Conservation (phyloP, 2,329 filamentous ascomycete genomes). For the Phialophora verrucosa region DNA sequence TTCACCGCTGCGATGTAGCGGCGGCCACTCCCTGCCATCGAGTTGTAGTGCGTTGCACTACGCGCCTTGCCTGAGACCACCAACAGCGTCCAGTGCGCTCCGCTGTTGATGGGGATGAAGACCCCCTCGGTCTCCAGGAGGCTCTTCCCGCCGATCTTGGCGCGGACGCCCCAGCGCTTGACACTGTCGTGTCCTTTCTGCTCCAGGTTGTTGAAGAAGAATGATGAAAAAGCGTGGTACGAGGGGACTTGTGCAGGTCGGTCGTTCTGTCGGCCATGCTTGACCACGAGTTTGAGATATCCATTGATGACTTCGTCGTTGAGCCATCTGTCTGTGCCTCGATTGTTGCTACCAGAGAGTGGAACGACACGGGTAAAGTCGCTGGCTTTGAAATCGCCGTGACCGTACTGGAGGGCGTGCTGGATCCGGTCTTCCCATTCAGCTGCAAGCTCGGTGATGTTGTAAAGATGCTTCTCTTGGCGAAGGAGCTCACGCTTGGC, state of each 20-base stretch:
- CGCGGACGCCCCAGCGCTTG: conserved; percentile 51
- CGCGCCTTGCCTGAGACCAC: conserved; percentile 51
- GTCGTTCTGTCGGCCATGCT: conserved; percentile 40
- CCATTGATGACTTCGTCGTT: conserved; percentile 56
- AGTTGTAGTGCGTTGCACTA: conserved; percentile 57
- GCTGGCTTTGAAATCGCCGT: conserved; percentile 27
- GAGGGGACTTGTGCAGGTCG: conserved; percentile 44
- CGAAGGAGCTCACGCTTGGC: conserved; percentile 35
- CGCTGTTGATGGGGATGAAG: conserved; percentile 55
- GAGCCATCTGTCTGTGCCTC: conserved; percentile 46
- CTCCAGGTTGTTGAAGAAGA: conserved; percentile 51
- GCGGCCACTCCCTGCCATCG: conserved; percentile 45
- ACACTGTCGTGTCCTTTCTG: conserved; percentile 49
- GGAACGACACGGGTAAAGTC: conserved; percentile 39
- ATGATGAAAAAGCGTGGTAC: conserved; percentile 53
- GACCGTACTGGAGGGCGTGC: conserved; percentile 38
- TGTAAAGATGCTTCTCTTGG: conserved; percentile 39
- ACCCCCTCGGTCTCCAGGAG: conserved; percentile 55
- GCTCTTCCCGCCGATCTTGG: conserved; percentile 53
- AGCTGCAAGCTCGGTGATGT: conserved; percentile 45
- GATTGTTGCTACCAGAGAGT: conserved; percentile 8
- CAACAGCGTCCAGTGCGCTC: conserved; percentile 56
- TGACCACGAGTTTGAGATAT: conserved; percentile 50
- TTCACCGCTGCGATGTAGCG: conserved; percentile 47
- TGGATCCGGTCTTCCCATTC: conserved; percentile 47